Evolutionary conservation across 345 rosid species (phyloP).

Genomic region (Corchorus capsularis): DNA sequence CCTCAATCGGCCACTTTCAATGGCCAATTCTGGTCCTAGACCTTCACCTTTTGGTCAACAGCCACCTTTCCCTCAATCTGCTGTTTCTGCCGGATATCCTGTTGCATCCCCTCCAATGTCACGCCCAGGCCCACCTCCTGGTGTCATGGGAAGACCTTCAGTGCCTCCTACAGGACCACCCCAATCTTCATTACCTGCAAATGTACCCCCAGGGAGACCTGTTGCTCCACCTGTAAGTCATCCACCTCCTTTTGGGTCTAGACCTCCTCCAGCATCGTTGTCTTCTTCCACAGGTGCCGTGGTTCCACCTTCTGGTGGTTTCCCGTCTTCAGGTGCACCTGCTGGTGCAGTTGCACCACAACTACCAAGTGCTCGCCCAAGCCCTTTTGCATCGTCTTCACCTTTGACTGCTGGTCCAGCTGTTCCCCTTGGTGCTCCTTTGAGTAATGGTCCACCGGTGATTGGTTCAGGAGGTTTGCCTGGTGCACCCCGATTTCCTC

Average conservation of each 20-base stretch:
- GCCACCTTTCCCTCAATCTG: conserved; percentile 50
- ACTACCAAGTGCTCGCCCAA: conserved; percentile 51
- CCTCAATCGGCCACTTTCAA: conserved; percentile 51
- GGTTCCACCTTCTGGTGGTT: conserved; percentile 32
- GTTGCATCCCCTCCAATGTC: conserved; percentile 36
- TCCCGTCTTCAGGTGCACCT: conserved; percentile 38
- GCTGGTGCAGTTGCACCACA: conserved; percentile 41
- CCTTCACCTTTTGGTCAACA: conserved; percentile 69
- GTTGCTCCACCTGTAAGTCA: conserved; percentile 46
- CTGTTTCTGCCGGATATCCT: conserved; percentile 45
- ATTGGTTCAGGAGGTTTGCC: conserved; percentile 37
- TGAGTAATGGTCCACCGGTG: conserved; percentile 54
- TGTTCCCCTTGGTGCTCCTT: conserved; percentile 41
- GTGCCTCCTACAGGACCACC: conserved; percentile 50
- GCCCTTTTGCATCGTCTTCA: conserved; percentile 44
- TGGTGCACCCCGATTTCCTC: conserved; percentile 47
- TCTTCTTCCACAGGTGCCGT: conserved; percentile 41
- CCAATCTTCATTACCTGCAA: conserved; percentile 42
- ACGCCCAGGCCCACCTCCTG: conserved; percentile 60
- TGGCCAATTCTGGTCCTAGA: conserved; percentile 58
- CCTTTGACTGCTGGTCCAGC: conserved; percentile 40
- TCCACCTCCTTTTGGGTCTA: conserved; percentile 40
- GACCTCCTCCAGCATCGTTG: conserved; percentile 57
- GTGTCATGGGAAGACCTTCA: conserved; percentile 44
- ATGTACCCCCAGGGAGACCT: conserved; percentile 55